A percentile compares a stretch with the other conserved stretches of the same genome.
phyloP scores from a whole-genome alignment of 345 rosid genomes.

The Aquilaria sinensis region DNA sequence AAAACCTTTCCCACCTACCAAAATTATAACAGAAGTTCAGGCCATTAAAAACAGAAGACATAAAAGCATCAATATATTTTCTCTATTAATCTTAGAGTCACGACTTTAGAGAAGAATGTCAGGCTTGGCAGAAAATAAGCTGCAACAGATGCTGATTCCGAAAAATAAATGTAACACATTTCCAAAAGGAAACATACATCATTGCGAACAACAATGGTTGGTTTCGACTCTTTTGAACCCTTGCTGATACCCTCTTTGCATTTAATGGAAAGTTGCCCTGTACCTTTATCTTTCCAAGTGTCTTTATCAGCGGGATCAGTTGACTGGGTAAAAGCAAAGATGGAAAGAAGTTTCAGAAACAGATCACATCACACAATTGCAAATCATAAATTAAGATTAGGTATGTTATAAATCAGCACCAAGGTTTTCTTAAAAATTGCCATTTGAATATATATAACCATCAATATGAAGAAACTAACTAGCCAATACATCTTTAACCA shows the following conservation, averaged over 20 bases:
- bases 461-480: no score
- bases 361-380: neutral
- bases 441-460: no score
- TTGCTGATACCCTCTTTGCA: conserved; percentile 78
- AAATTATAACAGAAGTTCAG: conserved; percentile 9
- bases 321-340: conserved; percentile 40
- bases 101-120: no score
- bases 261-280: conserved; percentile 84
- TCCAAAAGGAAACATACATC: conserved; percentile 45
- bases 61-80: neutral
- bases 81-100: neutral
- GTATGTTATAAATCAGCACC: no score
- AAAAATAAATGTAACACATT: neutral
- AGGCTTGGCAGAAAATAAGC: no score
- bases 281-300: conserved; percentile 94
- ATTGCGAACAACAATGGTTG: conserved; percentile 76
- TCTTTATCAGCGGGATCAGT: conserved; percentile 73
- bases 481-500: no score
- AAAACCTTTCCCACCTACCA: conserved; percentile 78
- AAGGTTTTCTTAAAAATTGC: no score
- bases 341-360: conserved; percentile 4
- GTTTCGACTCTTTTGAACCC: conserved; percentile 87
- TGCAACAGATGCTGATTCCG: no score
- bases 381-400: no score
- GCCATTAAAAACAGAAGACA: neutral